These are phyloP conservation scores for Trichoderma cornu-damae DNA, from an alignment of 2,329 filamentous ascomycete species.

Conservation along the genomic window DNA sequence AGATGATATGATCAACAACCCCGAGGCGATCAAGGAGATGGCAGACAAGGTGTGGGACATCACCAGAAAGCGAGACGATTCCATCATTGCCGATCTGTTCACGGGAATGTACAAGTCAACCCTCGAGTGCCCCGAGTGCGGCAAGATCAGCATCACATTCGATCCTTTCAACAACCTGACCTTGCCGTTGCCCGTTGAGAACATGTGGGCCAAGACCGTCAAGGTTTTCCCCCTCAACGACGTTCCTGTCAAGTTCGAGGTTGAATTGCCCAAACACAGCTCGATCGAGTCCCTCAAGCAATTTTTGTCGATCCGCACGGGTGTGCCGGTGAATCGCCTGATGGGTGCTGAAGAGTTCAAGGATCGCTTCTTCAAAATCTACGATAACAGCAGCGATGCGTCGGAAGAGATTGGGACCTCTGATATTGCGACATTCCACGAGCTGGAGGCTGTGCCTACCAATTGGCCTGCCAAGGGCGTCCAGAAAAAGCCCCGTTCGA, in stretches of 20 bases:
- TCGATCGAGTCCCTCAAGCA: slow-evolving; percentile 65
- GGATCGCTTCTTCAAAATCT: slow-evolving; percentile 79
- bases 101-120: slow-evolving; percentile 99
- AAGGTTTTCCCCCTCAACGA: slow-evolving; percentile 74
- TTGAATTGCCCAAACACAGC: slow-evolving; percentile 75
- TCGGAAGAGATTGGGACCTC: slow-evolving; percentile 67
- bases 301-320: slow-evolving; percentile 62
- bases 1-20: slow-evolving; percentile 87
- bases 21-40: slow-evolving; percentile 73
- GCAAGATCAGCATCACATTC: slow-evolving; percentile 97
- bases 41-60: slow-evolving; percentile 88
- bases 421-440: slow-evolving; percentile 64
- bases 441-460: slow-evolving; percentile 72
- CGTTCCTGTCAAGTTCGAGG: slow-evolving; percentile 62
- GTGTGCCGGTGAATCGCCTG: slow-evolving; percentile 59
- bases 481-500: slow-evolving; percentile 45
- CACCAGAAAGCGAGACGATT: slow-evolving; percentile 87
- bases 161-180: slow-evolving; percentile 96
- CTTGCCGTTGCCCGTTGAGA: slow-evolving; percentile 81
- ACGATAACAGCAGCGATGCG: slow-evolving; percentile 62
- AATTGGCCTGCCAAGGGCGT: slow-evolving; percentile 60
- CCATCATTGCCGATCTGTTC: slow-evolving; percentile 90
- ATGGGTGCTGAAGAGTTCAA: slow-evolving; percentile 79
- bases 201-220: slow-evolving; percentile 69
- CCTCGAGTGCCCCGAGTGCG: slow-evolving; percentile 81